These are phyloP conservation scores for Puccinia novopanici DNA, from an alignment of 1,284 basidiomycete species.

Conservation along the genomic window DNA sequence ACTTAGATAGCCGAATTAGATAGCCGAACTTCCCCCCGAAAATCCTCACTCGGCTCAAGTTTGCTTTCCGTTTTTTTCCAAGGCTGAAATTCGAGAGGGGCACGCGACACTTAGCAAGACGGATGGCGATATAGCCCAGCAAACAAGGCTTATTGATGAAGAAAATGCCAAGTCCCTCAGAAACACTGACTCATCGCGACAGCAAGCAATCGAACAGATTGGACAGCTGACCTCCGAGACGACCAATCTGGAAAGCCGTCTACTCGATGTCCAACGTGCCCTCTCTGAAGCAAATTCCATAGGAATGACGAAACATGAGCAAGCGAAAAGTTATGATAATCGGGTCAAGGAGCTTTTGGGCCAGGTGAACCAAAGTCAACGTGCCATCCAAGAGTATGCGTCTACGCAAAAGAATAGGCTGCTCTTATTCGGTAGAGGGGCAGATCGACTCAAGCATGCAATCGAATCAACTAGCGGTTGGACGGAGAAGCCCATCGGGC, in stretches of 20 bases:
- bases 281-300: neutral
- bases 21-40: neutral
- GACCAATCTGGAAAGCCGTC: neutral
- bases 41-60: neutral
- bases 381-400: neutral
- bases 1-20: too few species aligned
- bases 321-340: neutral
- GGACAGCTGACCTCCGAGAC: constrained; percentile 12
- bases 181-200: constrained; percentile 29
- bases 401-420: neutral
- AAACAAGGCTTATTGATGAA: constrained; percentile 16
- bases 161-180: constrained; percentile 42
- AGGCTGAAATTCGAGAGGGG: constrained; percentile 29
- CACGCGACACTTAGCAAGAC: constrained; percentile 3
- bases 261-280: neutral
- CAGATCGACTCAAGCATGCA: constrained; percentile 55
- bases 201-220: constrained; percentile 33
- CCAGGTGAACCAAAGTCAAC: neutral
- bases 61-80: neutral
- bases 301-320: neutral
- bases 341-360: neutral
- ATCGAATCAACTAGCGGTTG: constrained; percentile 52
- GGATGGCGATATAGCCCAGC: neutral
- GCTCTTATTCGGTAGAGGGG: neutral
- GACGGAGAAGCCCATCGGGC: constrained; percentile 74